These are phyloP conservation scores for Wickerhamomyces xylosicus DNA, from an alignment of 805 yeast species.

Conservation along the genomic window DNA sequence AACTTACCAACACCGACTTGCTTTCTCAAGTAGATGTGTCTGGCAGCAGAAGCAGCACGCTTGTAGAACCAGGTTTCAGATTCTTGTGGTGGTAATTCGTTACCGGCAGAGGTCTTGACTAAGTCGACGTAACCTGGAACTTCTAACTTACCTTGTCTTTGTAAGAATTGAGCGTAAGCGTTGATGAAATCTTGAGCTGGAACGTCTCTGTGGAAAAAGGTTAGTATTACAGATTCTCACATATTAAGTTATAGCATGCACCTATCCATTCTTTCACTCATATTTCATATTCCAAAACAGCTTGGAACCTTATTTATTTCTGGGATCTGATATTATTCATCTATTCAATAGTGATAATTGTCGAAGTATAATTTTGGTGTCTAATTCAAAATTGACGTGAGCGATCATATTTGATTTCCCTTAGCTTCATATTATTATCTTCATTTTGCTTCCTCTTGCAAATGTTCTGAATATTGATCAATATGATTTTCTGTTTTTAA, in stretches of 20 bases:
- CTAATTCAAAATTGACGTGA: too few species aligned
- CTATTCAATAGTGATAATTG: not conserved
- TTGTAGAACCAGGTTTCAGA: slow-evolving; percentile 99
- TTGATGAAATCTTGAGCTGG: slow-evolving; percentile 99
- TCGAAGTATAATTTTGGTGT: too few species aligned
- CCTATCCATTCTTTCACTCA: not conserved
- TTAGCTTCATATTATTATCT: too few species aligned
- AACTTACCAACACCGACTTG: slow-evolving; percentile 98
- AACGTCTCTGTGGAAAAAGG: slow-evolving; percentile 74
- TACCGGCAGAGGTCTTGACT: slow-evolving; percentile 98
- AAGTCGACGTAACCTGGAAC: slow-evolving; percentile 99
- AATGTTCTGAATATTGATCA: too few species aligned
- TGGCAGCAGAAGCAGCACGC: slow-evolving; percentile 99
- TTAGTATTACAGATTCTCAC: slow-evolving; percentile 6
- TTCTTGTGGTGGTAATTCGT: slow-evolving; percentile 99
- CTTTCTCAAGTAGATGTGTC: slow-evolving; percentile 99
- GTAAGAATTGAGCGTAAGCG: slow-evolving; percentile 99
- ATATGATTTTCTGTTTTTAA: too few species aligned
- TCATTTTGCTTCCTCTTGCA: too few species aligned
- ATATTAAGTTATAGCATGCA: slow-evolving; percentile 4
- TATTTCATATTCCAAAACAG: slow-evolving; percentile 1
- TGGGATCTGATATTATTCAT: not conserved
- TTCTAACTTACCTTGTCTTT: slow-evolving; percentile 99
- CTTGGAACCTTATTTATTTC: not conserved
- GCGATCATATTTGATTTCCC: not conserved